Evolutionary conservation across 202 grass and related monocot genomes (phyloP), one percentile per base, ranked within the genome.

Genomic region (Digitaria exilis): DNA sequence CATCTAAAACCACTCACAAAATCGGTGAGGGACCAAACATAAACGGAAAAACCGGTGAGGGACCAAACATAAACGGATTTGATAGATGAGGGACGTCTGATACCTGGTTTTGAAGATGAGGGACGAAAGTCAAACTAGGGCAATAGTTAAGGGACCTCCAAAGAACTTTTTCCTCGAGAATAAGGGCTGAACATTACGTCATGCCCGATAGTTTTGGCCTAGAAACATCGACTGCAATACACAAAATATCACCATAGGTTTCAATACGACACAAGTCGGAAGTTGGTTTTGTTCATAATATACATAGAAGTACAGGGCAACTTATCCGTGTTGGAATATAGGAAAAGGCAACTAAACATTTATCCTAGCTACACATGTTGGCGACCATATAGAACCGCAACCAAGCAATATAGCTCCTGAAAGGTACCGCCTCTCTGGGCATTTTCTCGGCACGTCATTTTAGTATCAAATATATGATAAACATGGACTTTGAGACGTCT

Each of bases 341-440:
- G 46, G 13, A 69, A 87, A 56, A 16, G 43, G 41, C 7, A 66
- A 5, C 17, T 69, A 61, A 44, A 69, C 69, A 37, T 28, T 84
- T 84, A 59, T 61, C 69, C 71, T 80, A 76, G 15, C 54, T 85
- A 85, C 87, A 80, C 12, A 69, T 13, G 10, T 66, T 10, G 31
- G n/a, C 24, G 46, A 35, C 25, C 26, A 80, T 76, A 44, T 67
- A 70, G 30, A 75, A 81, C 29, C 12, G 55, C 67, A 82, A 37
- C 56, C 58, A 68, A 21, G 9, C 21, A 75, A 71, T 37, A 63
- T 58, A 71, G 77, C 69, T 69, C 51, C 21, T 50, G 29, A 73
- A 70, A 69, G 76, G 68, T 58, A 49, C 25, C 51, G 80, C 51
- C 52, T 63, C 70, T 61, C 31, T 39, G 42, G 62, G 63, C 35